These are phyloP conservation scores for Gossypium thurberi DNA, from an alignment of 345 rosid species.

Conservation along the genomic window DNA sequence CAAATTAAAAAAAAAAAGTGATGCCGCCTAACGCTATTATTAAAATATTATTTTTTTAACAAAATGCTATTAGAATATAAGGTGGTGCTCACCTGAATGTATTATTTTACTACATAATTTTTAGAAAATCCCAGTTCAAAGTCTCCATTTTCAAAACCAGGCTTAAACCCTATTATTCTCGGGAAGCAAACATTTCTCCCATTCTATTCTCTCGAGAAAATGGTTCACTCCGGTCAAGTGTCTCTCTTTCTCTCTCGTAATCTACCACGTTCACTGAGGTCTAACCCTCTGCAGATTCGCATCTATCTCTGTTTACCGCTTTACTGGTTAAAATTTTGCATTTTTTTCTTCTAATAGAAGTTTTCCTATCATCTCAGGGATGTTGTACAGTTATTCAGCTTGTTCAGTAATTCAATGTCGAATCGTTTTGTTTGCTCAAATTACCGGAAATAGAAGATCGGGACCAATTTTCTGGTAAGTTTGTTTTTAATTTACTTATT, in stretches of 20 bases:
- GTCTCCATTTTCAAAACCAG: not conserved
- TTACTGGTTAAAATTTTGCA: not conserved
- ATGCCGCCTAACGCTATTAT: too few relatives aligned
- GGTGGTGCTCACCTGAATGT: too few relatives aligned
- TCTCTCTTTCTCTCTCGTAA: not conserved
- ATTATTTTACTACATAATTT: too few relatives aligned
- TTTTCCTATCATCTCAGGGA: not conserved
- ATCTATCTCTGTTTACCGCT: not conserved
- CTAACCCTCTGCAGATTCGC: not conserved
- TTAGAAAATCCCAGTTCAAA: too few relatives aligned
- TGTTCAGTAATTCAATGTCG: not conserved
- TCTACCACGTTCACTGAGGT: not conserved
- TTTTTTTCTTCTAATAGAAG: not conserved
- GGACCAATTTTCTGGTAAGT: slow-evolving; percentile 14
- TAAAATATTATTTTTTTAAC: too few relatives aligned
- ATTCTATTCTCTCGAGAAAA: not conserved
- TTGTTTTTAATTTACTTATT: not conserved
- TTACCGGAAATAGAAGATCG: slow-evolving; percentile 1
- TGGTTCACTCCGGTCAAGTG: not conserved
- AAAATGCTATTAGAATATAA: too few relatives aligned
- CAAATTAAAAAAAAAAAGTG: too few relatives aligned
- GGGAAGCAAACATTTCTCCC: not conserved
- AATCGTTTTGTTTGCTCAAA: not conserved
- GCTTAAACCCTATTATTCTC: slow-evolving; percentile 1
- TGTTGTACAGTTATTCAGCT: not conserved